These are phyloP conservation scores for Cryphonectria parasitica DNA, from an alignment of 2,329 filamentous ascomycete species.

Conservation along the genomic window DNA sequence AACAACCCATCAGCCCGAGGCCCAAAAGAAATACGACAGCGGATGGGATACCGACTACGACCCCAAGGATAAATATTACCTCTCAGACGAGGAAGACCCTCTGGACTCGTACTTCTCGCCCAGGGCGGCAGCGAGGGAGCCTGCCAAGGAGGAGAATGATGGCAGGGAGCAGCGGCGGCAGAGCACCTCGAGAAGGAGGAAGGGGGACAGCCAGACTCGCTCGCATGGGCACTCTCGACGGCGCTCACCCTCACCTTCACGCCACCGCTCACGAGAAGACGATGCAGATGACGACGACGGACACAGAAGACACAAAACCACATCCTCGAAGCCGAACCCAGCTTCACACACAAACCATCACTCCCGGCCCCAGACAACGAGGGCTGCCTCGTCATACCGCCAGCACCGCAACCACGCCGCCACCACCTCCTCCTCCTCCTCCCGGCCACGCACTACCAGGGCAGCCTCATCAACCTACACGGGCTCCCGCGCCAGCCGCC, in stretches of 20 bases:
- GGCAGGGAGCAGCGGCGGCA: not conserved
- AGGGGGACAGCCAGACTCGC: not conserved
- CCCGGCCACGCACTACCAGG: conserved; percentile 24
- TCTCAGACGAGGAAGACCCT: conserved; percentile 29
- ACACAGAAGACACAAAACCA: conserved; percentile 11
- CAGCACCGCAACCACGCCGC: not conserved
- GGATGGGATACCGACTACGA: conserved; percentile 31
- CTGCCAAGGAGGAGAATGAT: conserved; percentile 1
- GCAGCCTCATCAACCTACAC: conserved; percentile 24
- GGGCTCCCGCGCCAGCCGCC: not conserved
- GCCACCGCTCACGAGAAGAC: conserved; percentile 2
- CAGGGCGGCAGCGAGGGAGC: not conserved
- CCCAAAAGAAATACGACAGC: conserved; percentile 10
- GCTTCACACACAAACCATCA: conserved; percentile 2
- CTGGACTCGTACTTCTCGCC: conserved; percentile 16
- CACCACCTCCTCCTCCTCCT: not conserved
- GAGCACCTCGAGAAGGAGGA: conserved; percentile 13
- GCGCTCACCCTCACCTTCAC: conserved; percentile 17
- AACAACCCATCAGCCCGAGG: conserved; percentile 4
- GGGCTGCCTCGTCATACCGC: conserved; percentile 27
- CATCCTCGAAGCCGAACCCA: conserved; percentile 9
- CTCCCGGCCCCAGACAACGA: conserved; percentile 22
- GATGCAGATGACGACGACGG: conserved; percentile 5
- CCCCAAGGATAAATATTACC: conserved; percentile 31
- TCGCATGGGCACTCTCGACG: conserved; percentile 17